Evolutionary conservation across 2,329 filamentous ascomycete genomes (phyloP).

Genomic region (Pseudogymnoascus sp.): DNA sequence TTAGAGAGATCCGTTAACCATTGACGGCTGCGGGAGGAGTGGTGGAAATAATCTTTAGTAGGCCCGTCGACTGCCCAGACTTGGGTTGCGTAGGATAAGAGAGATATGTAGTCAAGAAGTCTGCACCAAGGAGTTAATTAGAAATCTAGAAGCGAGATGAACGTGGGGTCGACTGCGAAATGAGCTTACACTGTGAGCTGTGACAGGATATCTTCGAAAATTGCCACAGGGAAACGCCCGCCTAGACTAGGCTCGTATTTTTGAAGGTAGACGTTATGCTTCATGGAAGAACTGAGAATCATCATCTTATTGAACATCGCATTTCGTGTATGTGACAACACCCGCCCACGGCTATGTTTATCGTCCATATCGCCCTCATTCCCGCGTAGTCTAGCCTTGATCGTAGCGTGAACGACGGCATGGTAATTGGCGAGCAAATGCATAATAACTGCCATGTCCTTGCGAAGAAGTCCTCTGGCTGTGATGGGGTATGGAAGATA

Average conservation of each 20-base stretch:
- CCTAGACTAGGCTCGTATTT: constrained; percentile 8
- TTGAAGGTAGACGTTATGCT: constrained; percentile 9
- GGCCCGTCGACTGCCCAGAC: constrained; percentile 3
- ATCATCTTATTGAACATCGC: constrained; percentile 10
- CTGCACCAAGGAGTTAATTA: not conserved
- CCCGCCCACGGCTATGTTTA: constrained; percentile 34
- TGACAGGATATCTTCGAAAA: constrained; percentile 10
- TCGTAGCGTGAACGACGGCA: constrained; percentile 60
- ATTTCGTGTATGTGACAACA: constrained; percentile 5
- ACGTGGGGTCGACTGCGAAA: not conserved
- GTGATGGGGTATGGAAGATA: constrained; percentile 65
- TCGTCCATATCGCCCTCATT: constrained; percentile 43
- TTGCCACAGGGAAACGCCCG: constrained; percentile 7
- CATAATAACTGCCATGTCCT: constrained; percentile 56
- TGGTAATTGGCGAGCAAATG: constrained; percentile 69
- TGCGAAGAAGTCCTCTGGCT: constrained; percentile 59
- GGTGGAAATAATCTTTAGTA: not conserved
- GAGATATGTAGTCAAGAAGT: constrained; percentile 8
- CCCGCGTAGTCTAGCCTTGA: constrained; percentile 51
- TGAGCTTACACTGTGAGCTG: constrained; percentile 9
- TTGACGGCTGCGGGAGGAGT: not conserved
- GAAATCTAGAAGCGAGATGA: not conserved
- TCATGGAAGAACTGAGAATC: constrained; percentile 1
- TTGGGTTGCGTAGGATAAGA: constrained; percentile 8
- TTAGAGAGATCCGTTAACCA: constrained; percentile 7